A percentile compares a stretch with the other conserved stretches of the same genome.
Evolutionary conservation across 148 eudicot genomes (phyloP).

Genomic region (Rhododendron ovatum): DNA sequence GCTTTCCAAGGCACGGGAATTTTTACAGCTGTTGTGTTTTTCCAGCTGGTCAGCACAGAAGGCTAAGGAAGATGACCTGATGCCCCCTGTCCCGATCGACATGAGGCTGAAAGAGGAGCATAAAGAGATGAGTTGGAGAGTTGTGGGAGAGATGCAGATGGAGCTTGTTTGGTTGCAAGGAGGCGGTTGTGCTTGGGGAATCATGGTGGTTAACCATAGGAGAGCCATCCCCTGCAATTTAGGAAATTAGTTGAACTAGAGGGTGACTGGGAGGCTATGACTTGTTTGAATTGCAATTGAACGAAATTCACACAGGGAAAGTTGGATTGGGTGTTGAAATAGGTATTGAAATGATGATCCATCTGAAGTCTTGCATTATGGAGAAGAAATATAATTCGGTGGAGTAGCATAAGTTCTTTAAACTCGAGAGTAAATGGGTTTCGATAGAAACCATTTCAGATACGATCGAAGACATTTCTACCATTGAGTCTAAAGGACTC

Average conservation of each 20-base stretch:
- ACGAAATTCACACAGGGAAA: not conserved
- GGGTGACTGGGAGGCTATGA: not conserved
- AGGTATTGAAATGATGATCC: not conserved
- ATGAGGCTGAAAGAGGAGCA: constrained; percentile 37
- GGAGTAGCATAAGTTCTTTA: not conserved
- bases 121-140: constrained; percentile 25
- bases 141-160: constrained; percentile 19
- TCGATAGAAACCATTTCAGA: not conserved
- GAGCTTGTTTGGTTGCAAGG: constrained; percentile 24
- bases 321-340: not conserved
- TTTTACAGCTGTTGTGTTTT: not conserved
- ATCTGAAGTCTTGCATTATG: not conserved
- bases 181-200: constrained; percentile 41
- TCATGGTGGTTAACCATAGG: constrained; percentile 41
- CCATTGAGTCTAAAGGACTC: not conserved
- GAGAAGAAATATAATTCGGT: not conserved
- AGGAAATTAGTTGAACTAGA: not conserved
- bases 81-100: constrained; percentile 52
- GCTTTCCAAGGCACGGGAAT: constrained; percentile 26
- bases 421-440: not conserved
- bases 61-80: constrained; percentile 46
- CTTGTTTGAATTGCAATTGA: not conserved
- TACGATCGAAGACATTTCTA: not conserved
- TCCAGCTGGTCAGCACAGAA: constrained; percentile 54
- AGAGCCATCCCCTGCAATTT: constrained; percentile 40